Conservation (phyloP, 1,139 yeast species). For the Scheffersomyces insectosa region DNA sequence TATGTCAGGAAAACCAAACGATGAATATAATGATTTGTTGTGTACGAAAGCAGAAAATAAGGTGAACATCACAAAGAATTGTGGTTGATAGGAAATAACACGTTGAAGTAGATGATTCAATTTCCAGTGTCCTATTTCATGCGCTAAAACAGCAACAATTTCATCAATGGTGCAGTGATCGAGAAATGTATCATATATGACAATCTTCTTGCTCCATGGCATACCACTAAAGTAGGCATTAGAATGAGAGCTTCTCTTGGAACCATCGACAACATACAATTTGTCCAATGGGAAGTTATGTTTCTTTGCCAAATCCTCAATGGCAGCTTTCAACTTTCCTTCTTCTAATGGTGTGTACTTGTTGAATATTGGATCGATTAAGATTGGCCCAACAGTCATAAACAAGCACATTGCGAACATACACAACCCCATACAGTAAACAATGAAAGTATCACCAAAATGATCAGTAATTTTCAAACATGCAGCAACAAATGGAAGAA, state of each 20-base stretch:
- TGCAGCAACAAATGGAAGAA: slow-evolving; percentile 71
- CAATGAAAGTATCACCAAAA: slow-evolving; percentile 78
- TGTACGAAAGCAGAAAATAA: slow-evolving; percentile 77
- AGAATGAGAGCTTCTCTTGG: slow-evolving; percentile 92
- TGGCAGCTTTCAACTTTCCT: slow-evolving; percentile 80
- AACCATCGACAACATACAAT: slow-evolving; percentile 88
- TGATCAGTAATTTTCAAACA: slow-evolving; percentile 78
- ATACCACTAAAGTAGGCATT: slow-evolving; percentile 94
- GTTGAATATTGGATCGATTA: slow-evolving; percentile 90
- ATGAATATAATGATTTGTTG: slow-evolving; percentile 71
- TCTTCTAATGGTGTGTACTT: slow-evolving; percentile 86
- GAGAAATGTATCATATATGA: slow-evolving; percentile 85
- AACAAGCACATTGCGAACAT: slow-evolving; percentile 70
- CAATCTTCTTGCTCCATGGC: slow-evolving; percentile 97
- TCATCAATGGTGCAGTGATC: slow-evolving; percentile 75
- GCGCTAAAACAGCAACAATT: slow-evolving; percentile 92
- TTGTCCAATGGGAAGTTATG: slow-evolving; percentile 85
- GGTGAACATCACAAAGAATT: slow-evolving; percentile 64
- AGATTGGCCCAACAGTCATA: slow-evolving; percentile 73
- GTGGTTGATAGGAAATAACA: slow-evolving; percentile 65
- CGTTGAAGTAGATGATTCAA: slow-evolving; percentile 78
- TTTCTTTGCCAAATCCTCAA: slow-evolving; percentile 72
- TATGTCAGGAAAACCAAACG: slow-evolving; percentile 69
- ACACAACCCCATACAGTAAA: slow-evolving; percentile 73
- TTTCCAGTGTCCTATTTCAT: slow-evolving; percentile 98